Evolutionary conservation across 495 filamentous ascomycete species (phyloP).

Genomic region (Lindgomyces ingoldianus): DNA sequence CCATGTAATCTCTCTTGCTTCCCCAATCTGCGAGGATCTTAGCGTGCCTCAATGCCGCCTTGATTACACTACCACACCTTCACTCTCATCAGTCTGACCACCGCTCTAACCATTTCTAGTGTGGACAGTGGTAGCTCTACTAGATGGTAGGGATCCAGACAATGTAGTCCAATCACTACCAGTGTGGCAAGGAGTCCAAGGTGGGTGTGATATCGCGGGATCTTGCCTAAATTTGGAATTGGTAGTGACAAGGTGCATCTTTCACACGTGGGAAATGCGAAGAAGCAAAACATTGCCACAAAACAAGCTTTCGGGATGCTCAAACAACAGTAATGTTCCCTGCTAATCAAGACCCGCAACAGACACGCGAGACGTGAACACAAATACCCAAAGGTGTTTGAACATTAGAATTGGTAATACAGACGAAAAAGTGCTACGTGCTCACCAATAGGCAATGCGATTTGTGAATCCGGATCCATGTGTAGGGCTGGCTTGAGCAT

Average conservation of each 20-base stretch:
- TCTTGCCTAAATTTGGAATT: neutral
- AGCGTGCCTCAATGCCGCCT: neutral
- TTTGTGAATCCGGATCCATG: neutral
- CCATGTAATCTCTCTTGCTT: neutral
- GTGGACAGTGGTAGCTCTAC: neutral
- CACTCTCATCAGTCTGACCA: neutral
- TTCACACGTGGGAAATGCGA: neutral
- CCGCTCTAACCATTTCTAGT: neutral
- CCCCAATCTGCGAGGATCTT: too few relatives aligned
- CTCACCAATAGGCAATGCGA: neutral
- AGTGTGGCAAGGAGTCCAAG: neutral
- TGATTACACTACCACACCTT: neutral
- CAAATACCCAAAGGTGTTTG: conserved; percentile 9
- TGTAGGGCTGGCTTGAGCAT: neutral
- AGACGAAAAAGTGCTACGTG: neutral
- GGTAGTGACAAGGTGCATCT: neutral
- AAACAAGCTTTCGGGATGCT: neutral
- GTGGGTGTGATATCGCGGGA: neutral
- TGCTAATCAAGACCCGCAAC: neutral
- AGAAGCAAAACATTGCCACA: neutral
- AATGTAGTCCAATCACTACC: neutral
- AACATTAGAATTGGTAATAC: conserved; percentile 3
- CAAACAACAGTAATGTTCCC: neutral
- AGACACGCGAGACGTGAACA: neutral
- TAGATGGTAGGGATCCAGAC: neutral